phyloP scores from a whole-genome alignment of 306 rosid species.

The Gillenia trifoliata region DNA sequence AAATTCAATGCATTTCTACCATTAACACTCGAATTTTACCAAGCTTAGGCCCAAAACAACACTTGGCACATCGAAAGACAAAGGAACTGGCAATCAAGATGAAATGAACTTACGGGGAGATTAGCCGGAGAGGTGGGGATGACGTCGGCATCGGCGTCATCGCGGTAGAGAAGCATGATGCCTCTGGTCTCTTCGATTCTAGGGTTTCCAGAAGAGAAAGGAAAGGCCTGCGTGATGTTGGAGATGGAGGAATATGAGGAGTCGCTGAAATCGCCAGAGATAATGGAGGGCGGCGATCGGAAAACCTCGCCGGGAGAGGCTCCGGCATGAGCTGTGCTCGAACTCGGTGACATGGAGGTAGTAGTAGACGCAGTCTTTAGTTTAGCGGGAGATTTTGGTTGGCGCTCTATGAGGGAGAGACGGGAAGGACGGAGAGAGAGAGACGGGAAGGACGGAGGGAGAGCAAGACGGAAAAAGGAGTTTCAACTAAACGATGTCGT shows the following conservation, averaged over 20 bases:
- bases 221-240: slow-evolving; percentile 48
- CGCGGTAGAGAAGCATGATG: slow-evolving; percentile 75
- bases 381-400: slow-evolving; percentile 15
- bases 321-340: slow-evolving; percentile 31
- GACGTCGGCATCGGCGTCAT: slow-evolving; percentile 22
- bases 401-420: not conserved
- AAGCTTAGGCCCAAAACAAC: not conserved
- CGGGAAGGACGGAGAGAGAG: too few relatives aligned
- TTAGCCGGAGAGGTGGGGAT: slow-evolving; percentile 23
- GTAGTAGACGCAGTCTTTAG: not conserved
- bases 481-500: too few relatives aligned
- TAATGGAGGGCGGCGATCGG: slow-evolving; percentile 19
- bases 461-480: too few relatives aligned
- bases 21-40: not conserved
- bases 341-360: slow-evolving; percentile 34
- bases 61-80: not conserved
- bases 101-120: slow-evolving; percentile 56
- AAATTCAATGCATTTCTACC: not conserved
- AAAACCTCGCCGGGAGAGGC: slow-evolving; percentile 37
- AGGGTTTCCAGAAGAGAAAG: slow-evolving; percentile 98
- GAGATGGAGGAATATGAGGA: slow-evolving; percentile 42
- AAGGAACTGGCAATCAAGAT: not conserved
- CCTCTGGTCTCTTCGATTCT: slow-evolving; percentile 93
- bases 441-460: too few relatives aligned
- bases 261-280: slow-evolving; percentile 31